These are phyloP conservation scores for Apiotrichum sp. DNA, from an alignment of 1,284 basidiomycete genomes.

Conservation along the genomic window DNA sequence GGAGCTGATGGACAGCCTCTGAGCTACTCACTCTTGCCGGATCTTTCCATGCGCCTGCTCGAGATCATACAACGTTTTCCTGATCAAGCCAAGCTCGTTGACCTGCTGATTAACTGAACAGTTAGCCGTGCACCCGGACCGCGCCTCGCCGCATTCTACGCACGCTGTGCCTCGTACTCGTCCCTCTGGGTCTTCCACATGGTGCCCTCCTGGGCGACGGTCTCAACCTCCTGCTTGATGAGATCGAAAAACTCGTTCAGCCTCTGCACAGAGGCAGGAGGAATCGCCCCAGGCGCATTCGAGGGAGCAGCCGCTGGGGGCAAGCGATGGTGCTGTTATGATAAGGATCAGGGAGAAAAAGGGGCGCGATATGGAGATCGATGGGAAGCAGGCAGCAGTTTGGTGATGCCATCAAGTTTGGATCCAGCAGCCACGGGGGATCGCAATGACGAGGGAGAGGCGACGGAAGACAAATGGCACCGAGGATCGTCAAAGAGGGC, in stretches of 20 bases:
- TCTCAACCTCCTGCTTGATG: conserved; percentile 81
- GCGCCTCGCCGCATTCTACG: conserved; percentile 23
- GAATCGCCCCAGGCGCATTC: conserved; percentile 22
- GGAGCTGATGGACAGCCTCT: not conserved
- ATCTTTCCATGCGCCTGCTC: conserved; percentile 67
- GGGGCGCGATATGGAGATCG: not conserved
- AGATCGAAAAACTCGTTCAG: conserved; percentile 75
- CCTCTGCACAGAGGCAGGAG: conserved; percentile 39
- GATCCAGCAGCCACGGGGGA: too few relatives aligned
- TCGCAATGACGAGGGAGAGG: too few relatives aligned
- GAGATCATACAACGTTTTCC: conserved; percentile 69
- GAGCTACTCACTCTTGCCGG: conserved; percentile 53
- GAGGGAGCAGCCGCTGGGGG: conserved; percentile 31
- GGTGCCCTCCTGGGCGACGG: conserved; percentile 62
- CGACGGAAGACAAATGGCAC: too few relatives aligned
- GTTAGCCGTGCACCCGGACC: not conserved
- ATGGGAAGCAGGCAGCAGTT: not conserved
- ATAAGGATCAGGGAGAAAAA: too few relatives aligned
- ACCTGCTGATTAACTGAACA: conserved; percentile 61
- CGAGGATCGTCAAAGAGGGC: not conserved
- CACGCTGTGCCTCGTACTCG: conserved; percentile 83
- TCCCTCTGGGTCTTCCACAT: conserved; percentile 72
- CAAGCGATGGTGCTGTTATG: conserved; percentile 45
- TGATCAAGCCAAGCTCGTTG: conserved; percentile 65
- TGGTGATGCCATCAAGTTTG: too few relatives aligned